Conservation (phyloP, 202 grass and related monocot genomes). For the Miscanthus sacchariflorus region DNA sequence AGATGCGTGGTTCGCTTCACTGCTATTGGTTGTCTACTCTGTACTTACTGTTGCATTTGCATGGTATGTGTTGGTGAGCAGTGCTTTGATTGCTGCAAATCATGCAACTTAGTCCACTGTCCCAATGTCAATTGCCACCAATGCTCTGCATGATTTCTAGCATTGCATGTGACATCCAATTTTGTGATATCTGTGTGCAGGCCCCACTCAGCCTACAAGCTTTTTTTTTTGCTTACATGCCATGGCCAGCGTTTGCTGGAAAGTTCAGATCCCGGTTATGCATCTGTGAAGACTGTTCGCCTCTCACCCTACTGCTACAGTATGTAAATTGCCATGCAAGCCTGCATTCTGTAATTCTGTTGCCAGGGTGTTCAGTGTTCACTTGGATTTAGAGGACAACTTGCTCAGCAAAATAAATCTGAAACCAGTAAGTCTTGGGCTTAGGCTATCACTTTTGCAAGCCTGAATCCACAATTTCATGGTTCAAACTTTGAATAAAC, state of each 20-base stretch:
- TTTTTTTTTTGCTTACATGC: neutral
- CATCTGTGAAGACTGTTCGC: neutral
- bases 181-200: neutral
- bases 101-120: neutral
- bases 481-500: neutral
- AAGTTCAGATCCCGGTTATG: neutral
- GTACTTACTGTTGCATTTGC: neutral
- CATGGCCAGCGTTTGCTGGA: neutral
- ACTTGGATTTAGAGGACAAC: neutral
- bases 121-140: conserved; percentile 1
- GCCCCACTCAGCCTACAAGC: neutral
- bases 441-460: too few relatives aligned
- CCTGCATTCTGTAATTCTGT: too few relatives aligned
- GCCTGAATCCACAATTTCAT: too few relatives aligned
- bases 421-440: neutral
- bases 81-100: conserved; percentile 16
- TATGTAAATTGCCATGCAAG: too few relatives aligned
- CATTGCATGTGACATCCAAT: neutral
- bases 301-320: too few relatives aligned
- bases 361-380: neutral
- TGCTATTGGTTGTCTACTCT: neutral
- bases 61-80: neutral
- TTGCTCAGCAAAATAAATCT: too few relatives aligned
- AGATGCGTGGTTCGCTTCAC: too few relatives aligned
- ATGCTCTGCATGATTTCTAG: conserved; percentile 29